Evolutionary conservation across 768 basidiomycete genomes (phyloP).

Genomic region (Boletellus ananas): DNA sequence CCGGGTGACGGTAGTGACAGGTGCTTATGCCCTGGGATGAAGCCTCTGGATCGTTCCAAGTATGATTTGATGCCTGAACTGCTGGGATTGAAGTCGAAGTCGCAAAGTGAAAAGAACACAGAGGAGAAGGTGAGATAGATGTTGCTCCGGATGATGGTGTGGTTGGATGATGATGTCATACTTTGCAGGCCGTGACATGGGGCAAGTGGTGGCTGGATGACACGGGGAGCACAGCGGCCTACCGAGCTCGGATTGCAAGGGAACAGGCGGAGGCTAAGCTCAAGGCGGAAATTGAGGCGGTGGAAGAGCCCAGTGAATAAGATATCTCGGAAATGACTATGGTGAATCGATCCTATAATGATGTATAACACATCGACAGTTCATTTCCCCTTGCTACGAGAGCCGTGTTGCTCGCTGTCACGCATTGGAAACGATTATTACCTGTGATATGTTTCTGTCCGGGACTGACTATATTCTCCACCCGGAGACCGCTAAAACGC

Average conservation of each 20-base stretch:
- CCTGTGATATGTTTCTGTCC: too few relatives aligned
- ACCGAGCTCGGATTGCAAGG: constrained; percentile 9
- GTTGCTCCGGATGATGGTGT: neutral
- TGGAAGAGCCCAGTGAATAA: neutral
- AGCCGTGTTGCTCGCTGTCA: too few relatives aligned
- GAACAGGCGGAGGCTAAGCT: constrained; percentile 6
- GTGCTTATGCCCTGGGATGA: neutral
- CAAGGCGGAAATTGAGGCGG: neutral
- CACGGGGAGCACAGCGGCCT: constrained; percentile 12
- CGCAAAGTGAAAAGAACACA: neutral
- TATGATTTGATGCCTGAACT: constrained; percentile 10
- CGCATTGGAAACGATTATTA: too few relatives aligned
- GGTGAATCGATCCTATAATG: too few relatives aligned
- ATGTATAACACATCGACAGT: too few relatives aligned
- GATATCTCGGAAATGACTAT: too few relatives aligned
- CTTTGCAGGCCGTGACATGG: constrained; percentile 3
- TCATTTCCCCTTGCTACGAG: too few relatives aligned
- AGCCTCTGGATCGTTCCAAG: constrained; percentile 15
- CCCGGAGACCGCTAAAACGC: too few relatives aligned
- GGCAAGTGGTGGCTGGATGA: constrained; percentile 13
- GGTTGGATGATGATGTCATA: neutral
- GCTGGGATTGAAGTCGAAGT: constrained; percentile 1
- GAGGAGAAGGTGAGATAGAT: neutral
- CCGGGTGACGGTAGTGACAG: neutral
- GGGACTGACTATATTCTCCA: too few relatives aligned